Base-by-base conservation (phyloP, 2,329 filamentous ascomycete species). In the Endoconidiophora polonica region DNA sequence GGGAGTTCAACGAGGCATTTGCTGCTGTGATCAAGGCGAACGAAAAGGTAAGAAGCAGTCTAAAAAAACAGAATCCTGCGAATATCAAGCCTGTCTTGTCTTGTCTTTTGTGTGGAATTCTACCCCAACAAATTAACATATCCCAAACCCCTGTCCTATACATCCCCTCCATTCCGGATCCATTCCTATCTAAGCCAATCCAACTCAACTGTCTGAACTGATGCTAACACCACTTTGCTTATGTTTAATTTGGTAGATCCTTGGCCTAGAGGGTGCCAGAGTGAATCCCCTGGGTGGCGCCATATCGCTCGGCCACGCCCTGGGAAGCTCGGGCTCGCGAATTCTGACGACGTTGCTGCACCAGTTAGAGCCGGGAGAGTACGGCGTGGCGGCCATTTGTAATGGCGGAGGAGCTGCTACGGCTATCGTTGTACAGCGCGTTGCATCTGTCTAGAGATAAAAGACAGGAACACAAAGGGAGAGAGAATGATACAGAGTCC, bases 1-100 rank as follows among this genome's bases (percentile, higher is more conserved):
- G 91, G 90, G 91, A 96, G 64, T 94, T 98, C 66, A 98, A 98
- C 65, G 91, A 98, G 68, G 91, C 91, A 0, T 98, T 98, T 62
- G 90, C 91, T 24, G 86, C 85, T 3, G 88, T 95, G 26, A 91
- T 95, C 65, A 87, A 91, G 62, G 88, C 90, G 40, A 95, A 96
- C 61, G 82, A 86, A 59, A 88, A 94, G 76, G 81, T 81, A 59
- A 55, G 57, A 50, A 37, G 41, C 16, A 12, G 9, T 12, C 7
- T 10, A 29, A 5, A 12, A 7, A 33, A 3, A 9, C 16, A 18
- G 12, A 29, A 46, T 33, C 2, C 40, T 43, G n/a, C 4, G 7
- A 9, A 40, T 5, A 5, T 22, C 5, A n/a, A 16, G 18, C 36
- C 26, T 54, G 22, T 49, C 24, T 45, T 44, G 18, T 5, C 16